Base-by-base conservation (phyloP, 192 early-diverging fungal genomes). In the Coemansia sp. region DNA sequence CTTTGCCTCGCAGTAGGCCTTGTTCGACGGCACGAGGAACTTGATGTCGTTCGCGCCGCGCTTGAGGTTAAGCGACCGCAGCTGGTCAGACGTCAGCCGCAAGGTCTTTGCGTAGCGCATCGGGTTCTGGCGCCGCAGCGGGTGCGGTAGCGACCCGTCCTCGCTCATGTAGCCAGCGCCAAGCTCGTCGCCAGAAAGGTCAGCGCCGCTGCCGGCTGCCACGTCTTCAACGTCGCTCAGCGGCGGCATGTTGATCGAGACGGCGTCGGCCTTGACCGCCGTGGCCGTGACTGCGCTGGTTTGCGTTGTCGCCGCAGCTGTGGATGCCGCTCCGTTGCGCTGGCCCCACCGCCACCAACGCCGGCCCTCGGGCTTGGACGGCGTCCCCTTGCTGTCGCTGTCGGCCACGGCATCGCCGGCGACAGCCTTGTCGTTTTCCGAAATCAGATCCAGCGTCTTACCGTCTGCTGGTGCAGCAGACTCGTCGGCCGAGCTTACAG, bases 81-180 rank as follows among this genome's bases (percentile, higher is more conserved):
- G 75, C 66, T 99, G 96, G 27, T 92, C 93, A 3, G 92, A 94
- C 0, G 92, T 95, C 55, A 99, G 74, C 14, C 95, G 84, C 39
- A 99, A 72, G 0, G 91, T 88, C 74, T 99, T 99, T 33, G 91
- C 91, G 53, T 91, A 94, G 39, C 81, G 75, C 56, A 80, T 71
- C 14, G 27, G 65, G 33, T 45, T 63, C 15, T 21, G 58, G 37
- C 45, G 42, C 9, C 21, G 62, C 34, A 58, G 67, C 18, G 53
- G 47, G 25, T 61, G 76, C 8, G 66, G 7, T 7, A 69, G 21
- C 25, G 46, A 42, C 0, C 52, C 73, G 53, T 69, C 67, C 44
- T 76, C 73, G 59, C 67, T 70, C 58, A 63, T 38, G 39, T 76
- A 70, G 18, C 63, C 73, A 10, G 17, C 34, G 19, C 55, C 63